These are phyloP conservation scores for Globisporangium polare DNA, from an alignment of 352 stramenopile species.

Conservation along the genomic window DNA sequence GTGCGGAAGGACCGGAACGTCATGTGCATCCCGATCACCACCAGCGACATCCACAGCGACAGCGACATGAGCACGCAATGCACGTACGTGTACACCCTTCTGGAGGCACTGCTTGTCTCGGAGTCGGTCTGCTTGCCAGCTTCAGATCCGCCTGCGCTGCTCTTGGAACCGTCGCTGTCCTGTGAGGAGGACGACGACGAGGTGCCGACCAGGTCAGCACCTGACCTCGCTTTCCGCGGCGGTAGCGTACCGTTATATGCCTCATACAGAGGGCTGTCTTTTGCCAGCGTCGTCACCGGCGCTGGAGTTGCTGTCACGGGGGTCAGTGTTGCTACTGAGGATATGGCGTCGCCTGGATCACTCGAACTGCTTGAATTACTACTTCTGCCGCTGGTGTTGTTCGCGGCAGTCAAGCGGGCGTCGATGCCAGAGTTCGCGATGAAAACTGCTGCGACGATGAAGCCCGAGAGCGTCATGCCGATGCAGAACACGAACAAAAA, in stretches of 20 bases:
- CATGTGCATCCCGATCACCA: constrained; percentile 72
- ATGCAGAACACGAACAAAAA: constrained; percentile 57
- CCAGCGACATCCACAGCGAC: constrained; percentile 71
- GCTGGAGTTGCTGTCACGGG: constrained; percentile 5
- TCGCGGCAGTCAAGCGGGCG: constrained; percentile 15
- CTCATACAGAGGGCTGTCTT: constrained; percentile 16
- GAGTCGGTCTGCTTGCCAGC: neutral
- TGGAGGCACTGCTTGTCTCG: constrained; percentile 18
- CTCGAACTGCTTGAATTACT: constrained; percentile 8
- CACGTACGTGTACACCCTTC: constrained; percentile 53
- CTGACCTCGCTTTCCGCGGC: constrained; percentile 15
- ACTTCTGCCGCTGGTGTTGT: constrained; percentile 9
- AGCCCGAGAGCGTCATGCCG: constrained; percentile 48
- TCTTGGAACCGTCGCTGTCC: neutral
- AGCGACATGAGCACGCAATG: constrained; percentile 74
- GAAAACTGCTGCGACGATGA: constrained; percentile 53
- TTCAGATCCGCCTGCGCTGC: neutral
- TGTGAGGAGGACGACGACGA: constrained; percentile 1
- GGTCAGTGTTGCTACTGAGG: constrained; percentile 1
- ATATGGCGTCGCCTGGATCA: neutral
- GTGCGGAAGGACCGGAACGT: constrained; percentile 72
- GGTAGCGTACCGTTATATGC: constrained; percentile 16
- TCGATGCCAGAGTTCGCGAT: constrained; percentile 50
- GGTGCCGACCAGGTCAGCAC: constrained; percentile 16
- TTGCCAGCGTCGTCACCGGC: constrained; percentile 12